These are phyloP conservation scores for Aspergillus asperescens DNA, from an alignment of 495 filamentous ascomycete genomes.

Conservation along the genomic window DNA sequence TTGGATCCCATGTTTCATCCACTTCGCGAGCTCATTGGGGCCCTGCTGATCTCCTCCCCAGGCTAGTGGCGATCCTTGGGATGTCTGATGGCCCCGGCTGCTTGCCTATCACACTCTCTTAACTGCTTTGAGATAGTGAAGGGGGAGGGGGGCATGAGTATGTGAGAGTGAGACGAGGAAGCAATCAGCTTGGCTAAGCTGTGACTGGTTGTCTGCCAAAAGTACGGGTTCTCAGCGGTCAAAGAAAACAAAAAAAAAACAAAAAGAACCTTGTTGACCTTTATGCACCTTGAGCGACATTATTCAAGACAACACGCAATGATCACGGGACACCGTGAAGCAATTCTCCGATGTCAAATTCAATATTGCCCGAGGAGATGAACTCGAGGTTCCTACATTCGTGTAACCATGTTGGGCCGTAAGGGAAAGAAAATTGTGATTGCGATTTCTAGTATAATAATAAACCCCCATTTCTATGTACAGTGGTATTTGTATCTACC, in stretches of 20 bases:
- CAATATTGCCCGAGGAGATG: no score
- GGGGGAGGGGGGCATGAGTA: slow-evolving; percentile 3
- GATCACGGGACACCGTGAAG: background rate
- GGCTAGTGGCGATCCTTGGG: slow-evolving; percentile 28
- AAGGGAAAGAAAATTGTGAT: no score
- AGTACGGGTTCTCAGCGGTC: background rate
- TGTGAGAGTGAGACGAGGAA: slow-evolving; percentile 4
- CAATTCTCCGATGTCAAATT: background rate
- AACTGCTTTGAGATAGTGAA: background rate
- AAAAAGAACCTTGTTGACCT: no score
- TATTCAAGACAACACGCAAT: background rate
- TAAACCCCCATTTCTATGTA: background rate
- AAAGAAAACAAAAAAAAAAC: background rate
- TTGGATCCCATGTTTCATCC: slow-evolving; percentile 27
- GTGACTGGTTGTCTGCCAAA: background rate
- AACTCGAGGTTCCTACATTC: no score
- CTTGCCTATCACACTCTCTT: slow-evolving; percentile 16
- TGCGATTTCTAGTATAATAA: no score
- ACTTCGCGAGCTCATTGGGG: slow-evolving; percentile 15
- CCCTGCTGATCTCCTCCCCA: slow-evolving; percentile 24
- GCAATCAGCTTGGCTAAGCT: background rate
- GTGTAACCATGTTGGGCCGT: no score
- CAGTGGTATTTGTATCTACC: background rate
- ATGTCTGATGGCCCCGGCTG: slow-evolving; percentile 10
- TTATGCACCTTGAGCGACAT: no score